Evolutionary conservation across 768 basidiomycete genomes (phyloP).

Genomic region (Panaeolus cyanescens): DNA sequence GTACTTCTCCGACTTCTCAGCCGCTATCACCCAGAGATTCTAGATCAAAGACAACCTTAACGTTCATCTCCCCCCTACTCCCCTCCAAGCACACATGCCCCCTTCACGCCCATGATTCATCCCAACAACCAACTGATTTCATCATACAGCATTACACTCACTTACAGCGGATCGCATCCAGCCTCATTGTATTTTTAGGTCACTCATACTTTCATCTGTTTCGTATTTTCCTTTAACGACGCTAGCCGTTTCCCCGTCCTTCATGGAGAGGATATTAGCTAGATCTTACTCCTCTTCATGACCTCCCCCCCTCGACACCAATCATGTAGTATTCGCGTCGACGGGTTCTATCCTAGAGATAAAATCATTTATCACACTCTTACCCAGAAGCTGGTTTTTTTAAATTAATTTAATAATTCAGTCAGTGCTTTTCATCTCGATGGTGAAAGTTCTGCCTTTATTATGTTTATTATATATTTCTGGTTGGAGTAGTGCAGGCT

Average conservation of each 20-base stretch:
- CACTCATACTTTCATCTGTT: not conserved
- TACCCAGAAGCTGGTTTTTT: not conserved
- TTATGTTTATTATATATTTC: not conserved
- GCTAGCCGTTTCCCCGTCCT: not conserved
- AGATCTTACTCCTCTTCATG: not conserved
- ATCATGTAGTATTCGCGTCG: not conserved
- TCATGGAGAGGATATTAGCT: not conserved
- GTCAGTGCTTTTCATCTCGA: not conserved
- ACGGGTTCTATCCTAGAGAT: not conserved
- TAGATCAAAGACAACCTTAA: slow-evolving; percentile 29
- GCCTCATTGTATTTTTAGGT: not conserved
- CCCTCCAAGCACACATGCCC: not conserved
- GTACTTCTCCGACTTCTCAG: slow-evolving; percentile 72
- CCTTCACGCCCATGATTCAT: not conserved
- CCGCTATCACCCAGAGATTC: slow-evolving; percentile 51
- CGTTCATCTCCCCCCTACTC: slow-evolving; percentile 3
- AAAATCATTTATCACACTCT: not conserved
- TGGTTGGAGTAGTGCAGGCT: slow-evolving; percentile 1
- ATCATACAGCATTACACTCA: slow-evolving; percentile 3
- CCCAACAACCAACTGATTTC: not conserved
- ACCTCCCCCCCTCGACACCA: not conserved
- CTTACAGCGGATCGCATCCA: not conserved
- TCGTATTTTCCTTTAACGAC: not conserved
- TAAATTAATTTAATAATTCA: slow-evolving; percentile 1
- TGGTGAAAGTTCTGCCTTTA: not conserved